phyloP scores from a whole-genome alignment of 176 grass and related monocot genomes.

The Urochloa ruziziensis region DNA sequence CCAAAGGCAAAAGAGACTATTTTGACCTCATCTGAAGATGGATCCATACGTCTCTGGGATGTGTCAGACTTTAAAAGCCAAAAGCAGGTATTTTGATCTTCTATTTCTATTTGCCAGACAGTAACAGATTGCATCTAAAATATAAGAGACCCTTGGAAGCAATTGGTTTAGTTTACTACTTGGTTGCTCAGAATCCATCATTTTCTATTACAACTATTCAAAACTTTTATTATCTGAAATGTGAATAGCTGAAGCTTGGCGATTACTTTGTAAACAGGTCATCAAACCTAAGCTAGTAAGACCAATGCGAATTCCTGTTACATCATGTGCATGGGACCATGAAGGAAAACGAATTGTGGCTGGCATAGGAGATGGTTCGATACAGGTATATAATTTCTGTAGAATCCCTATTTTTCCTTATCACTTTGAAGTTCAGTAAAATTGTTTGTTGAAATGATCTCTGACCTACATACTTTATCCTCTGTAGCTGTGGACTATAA shows the following conservation, averaged over 20 bases:
- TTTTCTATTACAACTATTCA: slow-evolving; percentile 15
- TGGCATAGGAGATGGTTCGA: slow-evolving; percentile 91
- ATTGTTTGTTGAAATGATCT: slow-evolving; percentile 10
- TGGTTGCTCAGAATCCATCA: slow-evolving; percentile 3
- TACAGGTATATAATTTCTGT: slow-evolving; percentile 58
- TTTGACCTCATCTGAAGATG: slow-evolving; percentile 97
- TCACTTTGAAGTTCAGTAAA: neutral
- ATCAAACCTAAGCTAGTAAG: slow-evolving; percentile 91
- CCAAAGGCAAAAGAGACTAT: slow-evolving; percentile 97
- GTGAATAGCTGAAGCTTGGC: neutral
- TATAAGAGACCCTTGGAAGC: slow-evolving; percentile 15
- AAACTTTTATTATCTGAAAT: neutral
- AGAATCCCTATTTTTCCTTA: neutral
- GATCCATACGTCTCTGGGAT: slow-evolving; percentile 96
- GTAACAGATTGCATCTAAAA: neutral
- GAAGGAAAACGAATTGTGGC: slow-evolving; percentile 86
- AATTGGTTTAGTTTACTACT: neutral
- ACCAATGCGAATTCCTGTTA: slow-evolving; percentile 81
- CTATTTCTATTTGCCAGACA: neutral
- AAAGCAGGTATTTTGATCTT: slow-evolving; percentile 67
- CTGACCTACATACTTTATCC: neutral
- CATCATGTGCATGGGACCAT: slow-evolving; percentile 92
- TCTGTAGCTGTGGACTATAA: slow-evolving; percentile 89
- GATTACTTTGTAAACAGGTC: slow-evolving; percentile 54
- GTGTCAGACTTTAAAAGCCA: slow-evolving; percentile 86